Conservation (phyloP, 306 rosid genomes). For the Senna tora region DNA sequence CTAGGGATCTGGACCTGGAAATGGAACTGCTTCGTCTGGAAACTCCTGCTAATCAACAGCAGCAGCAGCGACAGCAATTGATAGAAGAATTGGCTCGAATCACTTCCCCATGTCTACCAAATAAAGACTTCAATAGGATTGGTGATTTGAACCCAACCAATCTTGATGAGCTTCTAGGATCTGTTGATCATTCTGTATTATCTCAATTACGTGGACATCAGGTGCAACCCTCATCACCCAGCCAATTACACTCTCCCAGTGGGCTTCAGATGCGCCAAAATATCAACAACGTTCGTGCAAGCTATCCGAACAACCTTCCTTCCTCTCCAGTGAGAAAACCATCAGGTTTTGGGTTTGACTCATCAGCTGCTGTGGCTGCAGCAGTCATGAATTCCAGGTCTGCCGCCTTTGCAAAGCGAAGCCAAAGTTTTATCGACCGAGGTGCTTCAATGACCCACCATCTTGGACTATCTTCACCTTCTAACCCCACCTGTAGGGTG, state of each 20-base stretch:
- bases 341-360: constrained; percentile 71
- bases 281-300: constrained; percentile 86
- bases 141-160: constrained; percentile 81
- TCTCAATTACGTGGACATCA: constrained; percentile 74
- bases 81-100: constrained; percentile 86
- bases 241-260: constrained; percentile 64
- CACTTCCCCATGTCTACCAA: constrained; percentile 72
- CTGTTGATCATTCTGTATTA: constrained; percentile 62
- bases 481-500: constrained; percentile 61
- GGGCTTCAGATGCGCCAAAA: constrained; percentile 80
- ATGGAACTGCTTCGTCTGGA: constrained; percentile 81
- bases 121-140: constrained; percentile 53
- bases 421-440: constrained; percentile 95
- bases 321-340: constrained; percentile 85
- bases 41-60: constrained; percentile 55
- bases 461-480: constrained; percentile 53
- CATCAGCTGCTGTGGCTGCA: constrained; percentile 82
- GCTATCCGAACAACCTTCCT: constrained; percentile 73
- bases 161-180: constrained; percentile 83
- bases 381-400: constrained; percentile 97
- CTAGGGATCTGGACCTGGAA: constrained; percentile 80
- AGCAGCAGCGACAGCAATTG: constrained; percentile 64
- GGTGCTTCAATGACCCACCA: constrained; percentile 53
- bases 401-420: constrained; percentile 85
- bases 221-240: constrained; percentile 56